Percentiles rank a stretch among this genome's conserved stretches.
Evolutionary conservation across 2,329 filamentous ascomycete species (phyloP).

Genomic region (Furcasterigmium sp.): DNA sequence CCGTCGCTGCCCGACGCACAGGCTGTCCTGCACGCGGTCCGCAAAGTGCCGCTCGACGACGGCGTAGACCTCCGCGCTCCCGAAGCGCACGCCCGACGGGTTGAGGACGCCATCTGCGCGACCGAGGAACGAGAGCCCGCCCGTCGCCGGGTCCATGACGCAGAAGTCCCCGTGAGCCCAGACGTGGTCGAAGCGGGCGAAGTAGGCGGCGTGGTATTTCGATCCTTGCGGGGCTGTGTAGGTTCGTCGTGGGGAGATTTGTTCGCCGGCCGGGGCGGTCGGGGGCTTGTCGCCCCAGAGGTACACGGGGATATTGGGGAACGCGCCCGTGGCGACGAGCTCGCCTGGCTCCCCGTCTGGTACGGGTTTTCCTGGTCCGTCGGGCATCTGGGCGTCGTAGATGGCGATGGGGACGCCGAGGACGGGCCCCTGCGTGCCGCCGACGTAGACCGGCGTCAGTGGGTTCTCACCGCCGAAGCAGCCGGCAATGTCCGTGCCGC

Average conservation of each 20-base stretch:
- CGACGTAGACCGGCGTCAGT: constrained; percentile 59
- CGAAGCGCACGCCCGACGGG: constrained; percentile 73
- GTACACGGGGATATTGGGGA: constrained; percentile 69
- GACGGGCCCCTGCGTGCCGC: constrained; percentile 44
- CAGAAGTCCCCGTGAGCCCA: constrained; percentile 86
- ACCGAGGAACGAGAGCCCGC: constrained; percentile 61
- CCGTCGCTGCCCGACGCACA: constrained; percentile 74
- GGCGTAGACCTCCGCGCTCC: constrained; percentile 73
- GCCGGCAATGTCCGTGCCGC: constrained; percentile 69
- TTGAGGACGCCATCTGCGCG: constrained; percentile 77
- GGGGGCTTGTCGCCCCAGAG: constrained; percentile 52
- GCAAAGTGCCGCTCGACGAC: constrained; percentile 65
- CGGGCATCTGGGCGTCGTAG: constrained; percentile 58
- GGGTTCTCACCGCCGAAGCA: constrained; percentile 63
- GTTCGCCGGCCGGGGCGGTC: constrained; percentile 15
- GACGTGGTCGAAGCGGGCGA: constrained; percentile 57
- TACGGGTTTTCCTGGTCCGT: constrained; percentile 36
- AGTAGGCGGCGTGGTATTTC: constrained; percentile 57
- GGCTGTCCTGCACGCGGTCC: constrained; percentile 59
- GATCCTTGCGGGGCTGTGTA: constrained; percentile 37
- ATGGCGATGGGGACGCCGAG: constrained; percentile 47
- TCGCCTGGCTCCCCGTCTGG: constrained; percentile 64
- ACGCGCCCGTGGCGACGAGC: constrained; percentile 63
- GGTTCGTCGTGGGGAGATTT: not conserved
- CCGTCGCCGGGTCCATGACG: constrained; percentile 61